These are phyloP conservation scores for Penicillium simplicissimum DNA, from an alignment of 495 filamentous ascomycete genomes.

Conservation along the genomic window DNA sequence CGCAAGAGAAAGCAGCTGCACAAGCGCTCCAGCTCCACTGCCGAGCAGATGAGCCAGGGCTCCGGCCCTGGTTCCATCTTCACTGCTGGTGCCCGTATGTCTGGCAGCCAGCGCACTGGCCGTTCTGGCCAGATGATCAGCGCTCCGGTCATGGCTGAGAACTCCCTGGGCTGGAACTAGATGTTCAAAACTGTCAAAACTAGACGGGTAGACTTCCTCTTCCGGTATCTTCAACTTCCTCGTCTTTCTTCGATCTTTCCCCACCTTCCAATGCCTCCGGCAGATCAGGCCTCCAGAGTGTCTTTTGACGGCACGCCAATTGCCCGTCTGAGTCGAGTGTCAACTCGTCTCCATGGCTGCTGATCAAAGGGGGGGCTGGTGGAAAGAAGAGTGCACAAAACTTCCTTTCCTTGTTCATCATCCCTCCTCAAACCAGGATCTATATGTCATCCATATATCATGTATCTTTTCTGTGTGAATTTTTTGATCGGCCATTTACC, in stretches of 20 bases:
- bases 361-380: not conserved
- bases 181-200: conserved; percentile 20
- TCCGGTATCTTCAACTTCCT: not conserved
- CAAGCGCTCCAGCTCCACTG: conserved; percentile 67
- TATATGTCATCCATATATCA: conserved; percentile 21
- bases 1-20: conserved; percentile 82
- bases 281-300: not conserved
- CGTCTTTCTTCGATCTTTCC: not conserved
- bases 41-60: conserved; percentile 49
- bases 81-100: conserved; percentile 42
- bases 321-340: not conserved
- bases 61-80: conserved; percentile 36
- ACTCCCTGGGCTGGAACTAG: conserved; percentile 98
- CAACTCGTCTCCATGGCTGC: not conserved
- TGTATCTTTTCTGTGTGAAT: conserved; percentile 35
- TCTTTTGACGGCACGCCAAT: not conserved
- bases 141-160: conserved; percentile 92
- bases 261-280: not conserved
- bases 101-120: conserved; percentile 66
- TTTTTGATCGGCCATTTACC: conserved; percentile 29
- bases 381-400: conserved; percentile 31
- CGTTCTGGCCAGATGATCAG: conserved; percentile 69
- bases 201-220: conserved; percentile 16
- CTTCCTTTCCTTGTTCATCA: conserved; percentile 32
- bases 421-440: conserved; percentile 17